Conservation (phyloP, 148 eudicot genomes). For the Fagopyrum esculentum region DNA sequence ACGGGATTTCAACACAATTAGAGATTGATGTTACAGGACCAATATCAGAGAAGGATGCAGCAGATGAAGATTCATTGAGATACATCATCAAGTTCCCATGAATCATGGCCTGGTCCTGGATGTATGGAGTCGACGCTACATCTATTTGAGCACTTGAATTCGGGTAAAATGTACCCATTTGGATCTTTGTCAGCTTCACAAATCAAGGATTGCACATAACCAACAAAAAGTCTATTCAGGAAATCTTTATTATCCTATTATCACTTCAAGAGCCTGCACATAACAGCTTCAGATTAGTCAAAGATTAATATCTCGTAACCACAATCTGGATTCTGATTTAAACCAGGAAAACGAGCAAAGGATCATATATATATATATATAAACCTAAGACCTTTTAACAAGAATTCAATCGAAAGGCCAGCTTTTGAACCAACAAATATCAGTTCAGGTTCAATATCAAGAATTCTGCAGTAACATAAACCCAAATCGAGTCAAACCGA, state of each 20-base stretch:
- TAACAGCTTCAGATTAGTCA: background rate
- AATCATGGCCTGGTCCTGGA: conserved; percentile 36
- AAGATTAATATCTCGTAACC: background rate
- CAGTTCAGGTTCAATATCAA: background rate
- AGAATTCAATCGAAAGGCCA: background rate
- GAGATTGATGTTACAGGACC: conserved; percentile 34
- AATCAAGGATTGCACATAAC: background rate
- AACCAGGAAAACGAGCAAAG: background rate
- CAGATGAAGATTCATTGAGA: conserved; percentile 31
- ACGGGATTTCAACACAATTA: conserved; percentile 15
- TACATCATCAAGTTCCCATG: conserved; percentile 50
- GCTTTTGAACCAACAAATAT: too few relatives aligned
- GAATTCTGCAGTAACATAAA: background rate
- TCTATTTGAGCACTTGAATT: conserved; percentile 57
- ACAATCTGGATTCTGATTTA: background rate
- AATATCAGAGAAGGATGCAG: conserved; percentile 39
- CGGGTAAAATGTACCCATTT: conserved; percentile 74
- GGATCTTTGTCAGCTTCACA: conserved; percentile 3
- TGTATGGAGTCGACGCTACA: conserved; percentile 36
- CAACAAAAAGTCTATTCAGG: background rate
- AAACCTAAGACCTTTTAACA: background rate
- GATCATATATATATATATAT: background rate
- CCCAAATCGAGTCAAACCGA: background rate
- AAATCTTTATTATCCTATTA: background rate
- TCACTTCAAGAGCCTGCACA: background rate